Conservation (phyloP, 2,329 filamentous ascomycete species). For the Venturia nashicola region DNA sequence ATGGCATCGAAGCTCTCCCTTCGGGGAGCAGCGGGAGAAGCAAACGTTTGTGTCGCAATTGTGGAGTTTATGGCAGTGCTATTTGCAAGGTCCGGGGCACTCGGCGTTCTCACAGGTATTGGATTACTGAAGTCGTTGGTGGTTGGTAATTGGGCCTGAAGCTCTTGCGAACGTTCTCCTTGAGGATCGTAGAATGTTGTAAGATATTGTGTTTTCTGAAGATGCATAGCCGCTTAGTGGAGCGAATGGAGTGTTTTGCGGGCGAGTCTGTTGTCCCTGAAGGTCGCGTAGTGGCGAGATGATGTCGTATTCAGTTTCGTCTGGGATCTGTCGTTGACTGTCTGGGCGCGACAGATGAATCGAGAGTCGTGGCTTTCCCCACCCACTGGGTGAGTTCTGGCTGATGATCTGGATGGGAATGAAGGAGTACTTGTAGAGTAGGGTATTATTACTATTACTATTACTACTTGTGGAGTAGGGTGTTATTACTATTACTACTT, state of each 20-base stretch:
- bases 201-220: conserved; percentile 10
- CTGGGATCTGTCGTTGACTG: conserved; percentile 1
- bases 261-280: not conserved
- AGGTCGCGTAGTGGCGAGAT: not conserved
- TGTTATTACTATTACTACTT: too few species aligned
- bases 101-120: conserved; percentile 12
- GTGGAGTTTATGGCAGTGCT: conserved; percentile 5
- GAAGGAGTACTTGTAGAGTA: not conserved
- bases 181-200: conserved; percentile 30
- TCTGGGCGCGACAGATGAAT: not conserved
- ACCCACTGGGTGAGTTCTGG: not conserved
- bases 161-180: conserved; percentile 30
- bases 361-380: not conserved
- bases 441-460: too few species aligned
- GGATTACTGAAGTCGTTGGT: conserved; percentile 28
- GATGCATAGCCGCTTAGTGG: not conserved
- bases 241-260: not conserved
- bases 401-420: not conserved
- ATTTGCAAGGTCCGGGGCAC: conserved; percentile 9
- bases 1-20: not conserved
- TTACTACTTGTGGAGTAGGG: too few species aligned
- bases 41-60: not conserved
- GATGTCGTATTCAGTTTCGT: not conserved
- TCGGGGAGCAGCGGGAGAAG: not conserved
- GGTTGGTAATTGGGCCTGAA: conserved; percentile 17